phyloP scores from a whole-genome alignment of 1,284 basidiomycete species.

The Irpex sp. region DNA sequence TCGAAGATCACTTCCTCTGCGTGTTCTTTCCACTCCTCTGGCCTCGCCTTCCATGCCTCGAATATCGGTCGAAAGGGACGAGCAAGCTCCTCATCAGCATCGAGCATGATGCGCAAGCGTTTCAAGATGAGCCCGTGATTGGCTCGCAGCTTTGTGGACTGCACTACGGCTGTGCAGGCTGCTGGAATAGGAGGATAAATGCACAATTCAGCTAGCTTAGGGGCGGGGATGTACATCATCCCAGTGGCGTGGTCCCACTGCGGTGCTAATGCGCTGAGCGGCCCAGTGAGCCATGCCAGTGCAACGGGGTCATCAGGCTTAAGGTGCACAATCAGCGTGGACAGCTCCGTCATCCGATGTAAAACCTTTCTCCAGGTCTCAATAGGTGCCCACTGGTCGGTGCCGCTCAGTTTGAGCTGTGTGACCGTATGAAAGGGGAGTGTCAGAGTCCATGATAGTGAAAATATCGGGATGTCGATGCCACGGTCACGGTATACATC shows the following conservation, averaged over 20 bases:
- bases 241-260: no score
- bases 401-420: background rate
- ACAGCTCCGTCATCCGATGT: background rate
- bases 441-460: background rate
- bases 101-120: background rate
- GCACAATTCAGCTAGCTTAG: background rate
- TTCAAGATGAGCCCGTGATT: background rate
- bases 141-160: background rate
- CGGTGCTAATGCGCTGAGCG: background rate
- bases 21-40: background rate
- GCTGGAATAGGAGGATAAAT: background rate
- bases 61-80: background rate
- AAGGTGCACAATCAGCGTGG: background rate
- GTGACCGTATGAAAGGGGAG: background rate
- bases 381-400: no score
- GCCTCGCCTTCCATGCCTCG: background rate
- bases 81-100: background rate
- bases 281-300: no score
- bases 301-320: no score
- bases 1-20: background rate
- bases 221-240: background rate
- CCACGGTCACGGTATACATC: background rate
- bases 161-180: background rate
- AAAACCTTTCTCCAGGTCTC: background rate
- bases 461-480: background rate